Percentiles rank a stretch among this genome's conserved stretches.
phyloP scores from a whole-genome alignment of 2,329 filamentous ascomycete species.

The Aspergillus nomiae region DNA sequence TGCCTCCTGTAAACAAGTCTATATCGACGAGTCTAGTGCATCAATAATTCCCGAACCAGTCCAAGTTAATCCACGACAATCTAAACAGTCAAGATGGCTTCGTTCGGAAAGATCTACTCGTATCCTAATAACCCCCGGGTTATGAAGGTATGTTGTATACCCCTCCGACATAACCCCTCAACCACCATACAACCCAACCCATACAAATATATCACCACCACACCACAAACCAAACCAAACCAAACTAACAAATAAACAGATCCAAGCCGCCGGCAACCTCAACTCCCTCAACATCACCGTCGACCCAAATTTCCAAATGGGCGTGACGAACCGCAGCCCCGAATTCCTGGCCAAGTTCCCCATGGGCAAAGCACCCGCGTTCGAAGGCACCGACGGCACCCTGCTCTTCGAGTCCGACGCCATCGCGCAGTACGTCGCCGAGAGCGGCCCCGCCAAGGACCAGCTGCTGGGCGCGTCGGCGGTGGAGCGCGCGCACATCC shows the following conservation, averaged over 20 bases:
- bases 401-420: constrained; percentile 50
- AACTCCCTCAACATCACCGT: constrained; percentile 34
- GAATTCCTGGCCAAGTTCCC: constrained; percentile 56
- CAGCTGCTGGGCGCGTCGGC: constrained; percentile 51
- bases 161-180: not conserved
- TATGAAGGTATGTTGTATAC: constrained; percentile 16
- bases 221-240: not conserved
- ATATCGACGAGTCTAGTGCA: no score
- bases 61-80: not conserved
- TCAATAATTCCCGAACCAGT: no score
- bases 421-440: constrained; percentile 51
- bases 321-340: constrained; percentile 46
- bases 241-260: constrained; percentile 11
- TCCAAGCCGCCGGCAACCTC: constrained; percentile 37
- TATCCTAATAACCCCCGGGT: constrained; percentile 27
- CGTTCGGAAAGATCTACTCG: constrained; percentile 21
- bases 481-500: constrained; percentile 46
- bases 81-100: constrained; percentile 17
- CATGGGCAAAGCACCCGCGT: constrained; percentile 54
- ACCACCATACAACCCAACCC: not conserved
- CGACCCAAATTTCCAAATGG: constrained; percentile 43
- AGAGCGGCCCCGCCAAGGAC: constrained; percentile 46
- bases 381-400: constrained; percentile 51
- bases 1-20: no score
- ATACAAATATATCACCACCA: not conserved